Percentiles rank a stretch among this genome's conserved stretches.
Evolutionary conservation across 805 yeast species (phyloP).

Genomic region (Helenozyma baotianmanensis): DNA sequence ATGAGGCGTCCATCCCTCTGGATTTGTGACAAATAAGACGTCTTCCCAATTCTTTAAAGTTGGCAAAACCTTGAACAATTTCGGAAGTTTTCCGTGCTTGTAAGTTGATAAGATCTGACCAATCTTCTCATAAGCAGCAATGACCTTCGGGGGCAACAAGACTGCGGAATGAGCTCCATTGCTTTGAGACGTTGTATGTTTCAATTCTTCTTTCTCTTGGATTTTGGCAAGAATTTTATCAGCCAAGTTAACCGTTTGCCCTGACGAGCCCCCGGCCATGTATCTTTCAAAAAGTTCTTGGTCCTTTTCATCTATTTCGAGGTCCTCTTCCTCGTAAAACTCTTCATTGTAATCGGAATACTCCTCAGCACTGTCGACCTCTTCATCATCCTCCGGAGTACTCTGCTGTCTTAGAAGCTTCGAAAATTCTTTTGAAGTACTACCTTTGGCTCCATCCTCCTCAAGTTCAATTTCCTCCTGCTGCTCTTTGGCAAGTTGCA

Average conservation of each 20-base stretch:
- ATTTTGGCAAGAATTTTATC: conserved; percentile 92
- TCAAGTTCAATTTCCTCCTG: conserved; percentile 76
- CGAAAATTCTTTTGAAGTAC: not conserved
- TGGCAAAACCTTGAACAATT: conserved; percentile 91
- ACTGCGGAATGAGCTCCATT: conserved; percentile 72
- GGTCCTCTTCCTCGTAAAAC: conserved; percentile 49
- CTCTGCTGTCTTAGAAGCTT: conserved; percentile 14
- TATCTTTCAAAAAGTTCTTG: conserved; percentile 80
- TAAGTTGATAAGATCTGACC: conserved; percentile 84
- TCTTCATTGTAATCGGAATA: conserved; percentile 49
- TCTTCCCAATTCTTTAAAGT: conserved; percentile 94
- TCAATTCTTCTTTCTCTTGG: conserved; percentile 56
- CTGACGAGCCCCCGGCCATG: conserved; percentile 32
- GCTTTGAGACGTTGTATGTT: conserved; percentile 24
- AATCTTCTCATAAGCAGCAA: conserved; percentile 88
- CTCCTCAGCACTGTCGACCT: conserved; percentile 44
- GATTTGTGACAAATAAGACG: conserved; percentile 85
- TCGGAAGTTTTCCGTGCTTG: conserved; percentile 96
- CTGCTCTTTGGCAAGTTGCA: conserved; percentile 87
- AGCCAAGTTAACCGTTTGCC: conserved; percentile 63
- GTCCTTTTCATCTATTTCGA: conserved; percentile 74
- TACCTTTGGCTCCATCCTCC: conserved; percentile 46
- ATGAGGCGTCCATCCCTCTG: conserved; percentile 92
- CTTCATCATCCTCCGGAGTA: conserved; percentile 36
- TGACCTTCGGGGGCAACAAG: conserved; percentile 90